phyloP scores from a whole-genome alignment of 1,139 yeast species.

The Geotrichum reessii region DNA sequence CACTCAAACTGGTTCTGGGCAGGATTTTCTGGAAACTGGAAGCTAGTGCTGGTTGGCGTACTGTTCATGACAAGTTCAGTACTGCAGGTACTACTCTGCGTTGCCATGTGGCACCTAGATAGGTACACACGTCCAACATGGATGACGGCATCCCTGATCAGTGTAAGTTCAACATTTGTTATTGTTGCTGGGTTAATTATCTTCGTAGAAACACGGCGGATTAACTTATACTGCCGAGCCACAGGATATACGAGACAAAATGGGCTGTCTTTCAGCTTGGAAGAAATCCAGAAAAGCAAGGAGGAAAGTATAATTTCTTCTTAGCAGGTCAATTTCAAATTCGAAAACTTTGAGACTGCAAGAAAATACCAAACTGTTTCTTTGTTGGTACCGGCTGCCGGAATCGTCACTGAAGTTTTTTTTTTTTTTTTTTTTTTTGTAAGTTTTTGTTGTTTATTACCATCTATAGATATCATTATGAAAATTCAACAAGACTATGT shows the following conservation, averaged over 20 bases:
- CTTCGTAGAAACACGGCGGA: constrained; percentile 1
- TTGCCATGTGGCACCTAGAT: constrained; percentile 23
- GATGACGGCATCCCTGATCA: constrained; percentile 21
- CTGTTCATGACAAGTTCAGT: constrained; percentile 21
- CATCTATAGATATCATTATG: neutral
- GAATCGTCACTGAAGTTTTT: neutral
- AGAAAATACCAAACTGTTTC: neutral
- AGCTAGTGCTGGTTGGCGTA: constrained; percentile 18
- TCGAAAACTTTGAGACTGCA: neutral
- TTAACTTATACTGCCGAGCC: neutral
- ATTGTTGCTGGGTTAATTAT: constrained; percentile 12
- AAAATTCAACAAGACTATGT: neutral
- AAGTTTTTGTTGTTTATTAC: neutral
- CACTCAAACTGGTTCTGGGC: constrained; percentile 21
- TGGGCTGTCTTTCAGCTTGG: neutral
- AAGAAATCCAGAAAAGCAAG: neutral
- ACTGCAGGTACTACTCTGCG: constrained; percentile 18
- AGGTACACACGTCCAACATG: constrained; percentile 22
- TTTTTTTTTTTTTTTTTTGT: neutral
- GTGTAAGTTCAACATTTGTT: constrained; percentile 19
- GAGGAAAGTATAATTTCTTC: neutral
- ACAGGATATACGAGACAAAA: constrained; percentile 1
- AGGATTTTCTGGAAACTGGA: constrained; percentile 12
- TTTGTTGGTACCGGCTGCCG: neutral
- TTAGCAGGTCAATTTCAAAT: neutral